Evolutionary conservation across 163 green algal genomes (phyloP).

Genomic region (Volvox carteri): DNA sequence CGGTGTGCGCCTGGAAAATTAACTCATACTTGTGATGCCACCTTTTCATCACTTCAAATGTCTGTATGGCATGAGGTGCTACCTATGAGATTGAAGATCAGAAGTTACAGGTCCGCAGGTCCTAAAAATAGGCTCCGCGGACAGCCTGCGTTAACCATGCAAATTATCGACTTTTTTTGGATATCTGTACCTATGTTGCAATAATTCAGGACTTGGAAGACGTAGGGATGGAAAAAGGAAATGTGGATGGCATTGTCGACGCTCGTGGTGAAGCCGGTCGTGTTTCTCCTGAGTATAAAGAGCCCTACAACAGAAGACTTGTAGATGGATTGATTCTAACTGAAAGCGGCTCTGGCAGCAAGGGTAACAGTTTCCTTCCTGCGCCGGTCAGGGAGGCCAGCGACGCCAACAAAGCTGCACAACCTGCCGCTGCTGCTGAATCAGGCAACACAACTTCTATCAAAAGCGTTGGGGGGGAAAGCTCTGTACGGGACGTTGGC

Average conservation of each 20-base stretch:
- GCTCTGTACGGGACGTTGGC: background rate
- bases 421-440: background rate
- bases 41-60: no score
- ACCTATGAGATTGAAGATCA: no score
- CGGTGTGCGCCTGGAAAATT: background rate
- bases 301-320: background rate
- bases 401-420: background rate
- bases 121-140: background rate
- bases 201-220: background rate
- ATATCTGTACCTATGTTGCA: no score
- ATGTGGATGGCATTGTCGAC: background rate
- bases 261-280: background rate
- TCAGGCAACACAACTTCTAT: background rate
- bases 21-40: no score
- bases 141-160: no score
- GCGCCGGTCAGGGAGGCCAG: background rate
- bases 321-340: background rate
- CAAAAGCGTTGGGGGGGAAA: background rate
- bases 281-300: background rate
- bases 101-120: slow-evolving; percentile 4
- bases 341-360: background rate
- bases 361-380: background rate
- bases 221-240: background rate
- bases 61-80: no score
- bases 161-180: no score